Evolutionary conservation across 768 basidiomycete genomes (phyloP), one percentile per base, ranked within the genome.

Genomic region (Phylloporus rhodoxanthus): DNA sequence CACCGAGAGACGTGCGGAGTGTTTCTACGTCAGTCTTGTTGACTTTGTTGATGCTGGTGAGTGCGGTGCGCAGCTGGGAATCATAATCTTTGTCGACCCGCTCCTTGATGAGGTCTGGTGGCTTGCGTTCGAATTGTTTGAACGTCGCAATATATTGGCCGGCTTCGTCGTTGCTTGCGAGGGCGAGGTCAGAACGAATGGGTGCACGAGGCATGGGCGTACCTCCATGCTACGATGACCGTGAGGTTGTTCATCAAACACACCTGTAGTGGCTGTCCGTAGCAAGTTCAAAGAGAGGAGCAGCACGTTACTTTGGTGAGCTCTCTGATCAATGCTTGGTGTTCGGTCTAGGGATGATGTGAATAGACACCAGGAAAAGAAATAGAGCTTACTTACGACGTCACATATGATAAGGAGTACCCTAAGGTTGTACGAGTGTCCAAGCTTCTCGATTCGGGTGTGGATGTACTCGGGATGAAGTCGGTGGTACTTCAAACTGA

Each of bases 1-100:
- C 95, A 30, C 93, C 94, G 57, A 94, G 85, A n/a, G 91, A 86
- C 2, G 85, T 85, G 19, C 89, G 80, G 36, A 99, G 73, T 4
- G 95, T 98, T 68, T 91, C 84, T 2, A 94, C 91, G 59, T 99
- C 96, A 4, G 95, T 98, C 74, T 95, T 96, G 70, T 98, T 98
- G 54, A 99, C 91, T 57, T 89, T 91, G 62, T 80, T 86, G 59
- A 98, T 89, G 55, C 81, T 82, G 2, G 95, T 98, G 23, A 99
- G 74, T 1, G 89, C 79, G 17, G 81, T 80, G 48, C 87, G 87
- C 13, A 98, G 67, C 59, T 92, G 77, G 8, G 91, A 82, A 54
- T 77, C 70, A 61, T 96, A 91, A 59, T 91, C 87, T 56, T 93
- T 91, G 66, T 96, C 92, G 25, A 89, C 75, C 38, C 91, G 85